Evolutionary conservation across 1,139 yeast genomes (phyloP).

Genomic region (Torulaspora pretoriensis): DNA sequence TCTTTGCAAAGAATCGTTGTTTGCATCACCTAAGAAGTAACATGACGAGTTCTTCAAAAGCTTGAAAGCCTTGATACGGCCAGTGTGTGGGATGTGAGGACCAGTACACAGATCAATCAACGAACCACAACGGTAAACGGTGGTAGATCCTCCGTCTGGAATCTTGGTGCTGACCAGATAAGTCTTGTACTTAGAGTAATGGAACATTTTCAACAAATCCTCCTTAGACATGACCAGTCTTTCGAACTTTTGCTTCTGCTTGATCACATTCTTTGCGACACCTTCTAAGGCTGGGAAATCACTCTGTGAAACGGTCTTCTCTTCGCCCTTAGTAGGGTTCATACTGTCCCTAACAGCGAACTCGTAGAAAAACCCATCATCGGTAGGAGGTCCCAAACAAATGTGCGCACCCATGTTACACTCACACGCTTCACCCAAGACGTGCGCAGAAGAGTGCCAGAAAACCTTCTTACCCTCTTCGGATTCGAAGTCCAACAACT

Average conservation of each 20-base stretch:
- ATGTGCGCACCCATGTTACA: conserved; percentile 93
- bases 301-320: conserved; percentile 68
- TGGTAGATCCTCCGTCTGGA: conserved; percentile 93
- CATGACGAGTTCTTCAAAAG: conserved; percentile 94
- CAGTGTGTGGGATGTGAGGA: conserved; percentile 98
- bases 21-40: conserved; percentile 90
- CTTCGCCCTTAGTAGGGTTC: conserved; percentile 49
- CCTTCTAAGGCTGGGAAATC: conserved; percentile 85
- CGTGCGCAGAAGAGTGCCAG: conserved; percentile 99
- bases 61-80: conserved; percentile 91
- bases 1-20: conserved; percentile 94
- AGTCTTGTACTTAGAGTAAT: conserved; percentile 93
- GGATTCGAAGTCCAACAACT: conserved; percentile 72
- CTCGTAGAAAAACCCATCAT: conserved; percentile 96
- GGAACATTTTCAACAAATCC: conserved; percentile 85
- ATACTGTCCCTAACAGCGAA: conserved; percentile 67
- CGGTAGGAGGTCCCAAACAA: conserved; percentile 94
- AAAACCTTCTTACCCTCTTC: conserved; percentile 93
- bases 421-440: conserved; percentile 97
- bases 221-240: conserved; percentile 91
- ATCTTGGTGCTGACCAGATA: conserved; percentile 80
- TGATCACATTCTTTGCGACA: conserved; percentile 85
- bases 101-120: conserved; percentile 96
- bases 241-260: conserved; percentile 94
- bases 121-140: conserved; percentile 98